A percentile compares a stretch with the other conserved stretches of the same genome.
phyloP scores from a whole-genome alignment of 805 yeast species.

The Grigorovia humatica region DNA sequence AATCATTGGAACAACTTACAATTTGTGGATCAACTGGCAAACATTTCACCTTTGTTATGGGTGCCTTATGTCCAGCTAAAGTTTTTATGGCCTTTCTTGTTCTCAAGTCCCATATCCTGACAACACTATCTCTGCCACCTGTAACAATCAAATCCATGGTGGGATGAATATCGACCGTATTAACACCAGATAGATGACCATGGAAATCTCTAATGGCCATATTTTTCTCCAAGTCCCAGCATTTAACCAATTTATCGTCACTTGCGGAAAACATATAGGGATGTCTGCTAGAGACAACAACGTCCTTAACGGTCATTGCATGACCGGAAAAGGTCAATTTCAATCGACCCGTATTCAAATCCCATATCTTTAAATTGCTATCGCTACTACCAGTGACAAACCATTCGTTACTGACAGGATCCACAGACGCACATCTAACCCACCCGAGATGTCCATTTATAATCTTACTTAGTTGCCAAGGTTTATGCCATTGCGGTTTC shows the following conservation, averaged over 20 bases:
- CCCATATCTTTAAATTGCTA: constrained; percentile 86
- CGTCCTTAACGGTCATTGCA: constrained; percentile 74
- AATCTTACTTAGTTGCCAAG: constrained; percentile 66
- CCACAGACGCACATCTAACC: constrained; percentile 74
- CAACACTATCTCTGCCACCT: constrained; percentile 81
- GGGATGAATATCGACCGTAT: constrained; percentile 78
- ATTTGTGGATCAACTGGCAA: constrained; percentile 78
- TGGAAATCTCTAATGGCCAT: constrained; percentile 76
- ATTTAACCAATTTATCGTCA: constrained; percentile 84
- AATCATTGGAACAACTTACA: constrained; percentile 72
- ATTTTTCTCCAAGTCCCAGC: constrained; percentile 93
- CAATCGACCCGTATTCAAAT: constrained; percentile 57
- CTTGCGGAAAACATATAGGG: constrained; percentile 89
- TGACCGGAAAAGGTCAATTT: constrained; percentile 82
- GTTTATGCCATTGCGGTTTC: constrained; percentile 39
- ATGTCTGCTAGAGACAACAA: constrained; percentile 60
- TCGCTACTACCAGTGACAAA: constrained; percentile 90
- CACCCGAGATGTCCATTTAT: constrained; percentile 89
- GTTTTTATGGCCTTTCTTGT: constrained; percentile 65
- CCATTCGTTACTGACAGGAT: constrained; percentile 75
- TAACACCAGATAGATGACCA: constrained; percentile 89
- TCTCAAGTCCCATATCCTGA: constrained; percentile 90
- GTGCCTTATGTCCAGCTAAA: constrained; percentile 69
- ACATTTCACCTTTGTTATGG: constrained; percentile 59
- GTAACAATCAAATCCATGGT: constrained; percentile 71